phyloP scores from a whole-genome alignment of 2,329 filamentous ascomycete genomes.

The Calonectria pseudoturangicola region DNA sequence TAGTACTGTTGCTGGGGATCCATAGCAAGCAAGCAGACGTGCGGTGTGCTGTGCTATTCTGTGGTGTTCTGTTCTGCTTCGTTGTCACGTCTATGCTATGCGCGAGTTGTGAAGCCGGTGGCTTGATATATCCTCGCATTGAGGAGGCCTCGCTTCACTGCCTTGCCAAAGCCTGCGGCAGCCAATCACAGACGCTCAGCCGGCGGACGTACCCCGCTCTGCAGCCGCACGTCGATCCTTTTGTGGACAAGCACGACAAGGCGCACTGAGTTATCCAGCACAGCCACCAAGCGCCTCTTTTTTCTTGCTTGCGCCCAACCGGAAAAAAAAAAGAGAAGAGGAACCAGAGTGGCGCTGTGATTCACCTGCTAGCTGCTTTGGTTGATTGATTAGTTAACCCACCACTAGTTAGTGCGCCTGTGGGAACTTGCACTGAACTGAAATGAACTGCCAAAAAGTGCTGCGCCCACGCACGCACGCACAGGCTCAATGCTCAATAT shows the following conservation, averaged over 20 bases:
- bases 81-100: neutral
- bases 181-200: neutral
- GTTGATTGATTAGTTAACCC: neutral
- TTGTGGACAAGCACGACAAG: neutral
- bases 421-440: no score
- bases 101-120: neutral
- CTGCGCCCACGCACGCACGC: neutral
- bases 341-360: neutral
- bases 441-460: neutral
- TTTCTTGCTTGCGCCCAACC: no score
- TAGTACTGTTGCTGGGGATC: constrained; percentile 49
- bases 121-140: neutral
- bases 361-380: neutral
- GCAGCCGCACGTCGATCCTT: neutral
- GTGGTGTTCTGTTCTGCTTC: no score
- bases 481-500: neutral
- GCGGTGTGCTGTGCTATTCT: no score
- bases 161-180: neutral
- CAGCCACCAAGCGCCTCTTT: neutral
- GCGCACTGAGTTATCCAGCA: neutral
- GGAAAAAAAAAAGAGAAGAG: neutral
- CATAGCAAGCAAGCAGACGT: constrained; percentile 6
- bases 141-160: neutral
- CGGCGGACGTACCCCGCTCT: neutral
- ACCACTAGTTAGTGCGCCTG: no score